A percentile compares a stretch with the other conserved stretches of the same genome.
Evolutionary conservation across 306 rosid genomes (phyloP).

Genomic region (Cucumis melo): DNA sequence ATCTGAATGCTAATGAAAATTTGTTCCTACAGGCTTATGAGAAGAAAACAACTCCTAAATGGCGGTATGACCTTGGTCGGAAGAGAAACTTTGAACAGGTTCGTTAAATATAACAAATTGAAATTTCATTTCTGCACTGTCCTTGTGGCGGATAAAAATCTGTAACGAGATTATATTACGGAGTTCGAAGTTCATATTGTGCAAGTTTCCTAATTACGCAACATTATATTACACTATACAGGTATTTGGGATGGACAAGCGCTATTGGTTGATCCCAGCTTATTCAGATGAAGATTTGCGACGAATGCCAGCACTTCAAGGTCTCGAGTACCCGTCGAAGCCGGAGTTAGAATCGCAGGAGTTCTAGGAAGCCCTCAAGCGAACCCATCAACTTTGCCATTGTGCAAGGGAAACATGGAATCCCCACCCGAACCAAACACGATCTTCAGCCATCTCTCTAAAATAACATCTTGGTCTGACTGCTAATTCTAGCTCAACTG

Average conservation of each 20-base stretch:
- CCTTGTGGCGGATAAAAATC: not conserved
- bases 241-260: slow-evolving; percentile 88
- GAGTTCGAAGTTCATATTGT: not conserved
- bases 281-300: slow-evolving; percentile 89
- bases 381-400: not conserved
- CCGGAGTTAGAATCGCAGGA: slow-evolving; percentile 81
- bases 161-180: not conserved
- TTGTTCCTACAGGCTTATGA: slow-evolving; percentile 67
- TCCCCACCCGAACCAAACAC: slow-evolving; percentile 1
- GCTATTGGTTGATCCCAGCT: slow-evolving; percentile 86
- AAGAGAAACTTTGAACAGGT: slow-evolving; percentile 97
- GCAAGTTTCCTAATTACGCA: not conserved
- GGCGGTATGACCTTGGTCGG: slow-evolving; percentile 97
- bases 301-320: slow-evolving; percentile 86
- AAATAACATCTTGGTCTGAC: slow-evolving; percentile 15
- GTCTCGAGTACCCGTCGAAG: slow-evolving; percentile 88
- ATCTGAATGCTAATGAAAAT: slow-evolving; percentile 16
- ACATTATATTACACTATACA: slow-evolving; percentile 9
- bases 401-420: slow-evolving; percentile 5
- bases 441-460: slow-evolving; percentile 17
- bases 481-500: slow-evolving; percentile 18
- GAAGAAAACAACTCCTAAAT: slow-evolving; percentile 85
- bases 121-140: not conserved
- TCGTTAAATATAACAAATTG: not conserved
- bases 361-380: slow-evolving; percentile 23